phyloP scores from a whole-genome alignment of 2,329 filamentous ascomycete genomes.

The Blastomyces parvus region DNA sequence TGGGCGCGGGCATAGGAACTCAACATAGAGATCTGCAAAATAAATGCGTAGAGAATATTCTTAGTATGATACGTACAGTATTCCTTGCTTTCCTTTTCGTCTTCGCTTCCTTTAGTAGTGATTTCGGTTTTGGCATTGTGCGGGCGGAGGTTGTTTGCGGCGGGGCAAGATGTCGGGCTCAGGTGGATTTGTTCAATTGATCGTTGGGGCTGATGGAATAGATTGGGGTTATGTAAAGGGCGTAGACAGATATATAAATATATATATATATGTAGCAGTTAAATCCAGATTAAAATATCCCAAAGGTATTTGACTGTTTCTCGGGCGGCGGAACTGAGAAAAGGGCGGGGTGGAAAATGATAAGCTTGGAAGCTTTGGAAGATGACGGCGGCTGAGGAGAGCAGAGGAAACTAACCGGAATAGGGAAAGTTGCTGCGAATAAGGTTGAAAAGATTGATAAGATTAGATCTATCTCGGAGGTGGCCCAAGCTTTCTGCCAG shows the following conservation, averaged over 20 bases:
- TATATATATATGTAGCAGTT: background rate
- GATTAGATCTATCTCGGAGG: background rate
- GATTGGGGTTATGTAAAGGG: background rate
- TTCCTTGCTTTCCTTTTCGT: constrained; percentile 35
- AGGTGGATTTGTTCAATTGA: background rate
- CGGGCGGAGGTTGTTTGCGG: background rate
- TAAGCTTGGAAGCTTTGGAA: background rate
- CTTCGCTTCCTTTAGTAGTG: constrained; percentile 35
- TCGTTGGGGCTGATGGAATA: background rate
- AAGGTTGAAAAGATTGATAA: constrained; percentile 2
- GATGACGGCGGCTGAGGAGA: background rate
- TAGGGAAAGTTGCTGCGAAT: background rate
- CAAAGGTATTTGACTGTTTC: background rate
- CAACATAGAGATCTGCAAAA: background rate
- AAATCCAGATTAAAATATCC: background rate
- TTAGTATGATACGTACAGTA: constrained; percentile 23
- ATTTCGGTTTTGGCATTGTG: constrained; percentile 34
- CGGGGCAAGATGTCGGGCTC: background rate
- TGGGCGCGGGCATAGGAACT: background rate
- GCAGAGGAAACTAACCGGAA: background rate
- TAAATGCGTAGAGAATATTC: background rate
- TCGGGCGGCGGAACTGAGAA: background rate
- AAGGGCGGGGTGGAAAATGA: background rate
- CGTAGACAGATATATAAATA: background rate
- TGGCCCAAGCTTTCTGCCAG: background rate